phyloP scores from a whole-genome alignment of 1,284 basidiomycete genomes.

The Leccinum fallax region DNA sequence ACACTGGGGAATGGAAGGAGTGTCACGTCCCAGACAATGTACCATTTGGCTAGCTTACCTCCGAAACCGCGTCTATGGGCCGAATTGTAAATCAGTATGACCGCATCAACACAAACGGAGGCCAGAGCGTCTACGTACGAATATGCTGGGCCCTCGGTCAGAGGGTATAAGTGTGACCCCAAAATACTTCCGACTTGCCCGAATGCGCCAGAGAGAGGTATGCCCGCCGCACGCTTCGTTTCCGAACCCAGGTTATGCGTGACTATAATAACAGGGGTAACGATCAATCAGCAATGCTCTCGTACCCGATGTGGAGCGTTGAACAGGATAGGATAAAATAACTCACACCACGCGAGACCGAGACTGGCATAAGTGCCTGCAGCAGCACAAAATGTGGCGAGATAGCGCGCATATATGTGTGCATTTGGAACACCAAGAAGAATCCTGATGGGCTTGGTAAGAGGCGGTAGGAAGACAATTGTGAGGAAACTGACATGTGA shows the following conservation, averaged over 20 bases:
- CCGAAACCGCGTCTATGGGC: slow-evolving; percentile 28
- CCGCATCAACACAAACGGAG: no score
- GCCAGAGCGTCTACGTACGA: slow-evolving; percentile 42
- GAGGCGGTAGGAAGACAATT: neutral
- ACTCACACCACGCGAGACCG: slow-evolving; percentile 74
- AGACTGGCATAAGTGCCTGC: slow-evolving; percentile 70
- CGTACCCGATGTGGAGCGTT: no score
- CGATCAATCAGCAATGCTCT: neutral
- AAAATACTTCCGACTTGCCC: slow-evolving; percentile 74
- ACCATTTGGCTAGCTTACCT: slow-evolving; percentile 14
- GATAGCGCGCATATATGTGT: slow-evolving; percentile 55
- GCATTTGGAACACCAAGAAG: slow-evolving; percentile 33
- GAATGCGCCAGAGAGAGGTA: slow-evolving; percentile 75
- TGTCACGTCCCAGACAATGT: neutral
- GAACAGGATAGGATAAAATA: no score
- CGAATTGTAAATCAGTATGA: slow-evolving; percentile 5
- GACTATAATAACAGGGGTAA: slow-evolving; percentile 39
- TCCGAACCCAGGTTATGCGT: slow-evolving; percentile 77
- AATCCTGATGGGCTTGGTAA: slow-evolving; percentile 22
- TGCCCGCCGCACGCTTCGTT: slow-evolving; percentile 74
- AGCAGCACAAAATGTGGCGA: slow-evolving; percentile 70
- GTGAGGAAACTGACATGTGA: slow-evolving; percentile 42
- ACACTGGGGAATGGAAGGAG: slow-evolving; percentile 40
- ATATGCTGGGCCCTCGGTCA: slow-evolving; percentile 63
- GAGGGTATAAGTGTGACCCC: slow-evolving; percentile 71